phyloP scores from a whole-genome alignment of 345 rosid genomes.

The Lepidium africanum region DNA sequence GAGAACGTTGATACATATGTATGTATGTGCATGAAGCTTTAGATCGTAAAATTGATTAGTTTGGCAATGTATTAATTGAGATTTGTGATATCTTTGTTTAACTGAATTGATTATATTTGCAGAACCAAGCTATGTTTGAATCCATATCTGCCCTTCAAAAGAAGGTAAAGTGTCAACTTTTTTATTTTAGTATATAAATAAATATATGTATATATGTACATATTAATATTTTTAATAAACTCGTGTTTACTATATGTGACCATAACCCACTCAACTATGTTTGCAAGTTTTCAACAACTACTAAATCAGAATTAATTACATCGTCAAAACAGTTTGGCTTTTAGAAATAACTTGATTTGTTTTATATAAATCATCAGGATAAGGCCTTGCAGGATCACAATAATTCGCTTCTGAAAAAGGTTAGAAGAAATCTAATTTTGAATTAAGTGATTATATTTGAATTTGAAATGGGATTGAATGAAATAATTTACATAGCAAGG shows the following conservation, averaged over 20 bases:
- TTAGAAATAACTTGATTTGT: background rate
- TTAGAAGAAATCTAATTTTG: slow-evolving; percentile 16
- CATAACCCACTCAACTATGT: background rate
- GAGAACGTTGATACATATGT: background rate
- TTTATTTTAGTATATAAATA: too few species aligned
- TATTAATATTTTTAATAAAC: too few species aligned
- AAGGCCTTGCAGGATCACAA: slow-evolving; percentile 69
- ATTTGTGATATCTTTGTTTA: background rate
- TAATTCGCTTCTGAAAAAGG: slow-evolving; percentile 67
- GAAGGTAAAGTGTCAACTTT: slow-evolving; percentile 43
- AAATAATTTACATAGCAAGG: too few species aligned
- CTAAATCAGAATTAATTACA: background rate
- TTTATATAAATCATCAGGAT: slow-evolving; percentile 33
- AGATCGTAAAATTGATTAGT: background rate
- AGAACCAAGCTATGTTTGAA: slow-evolving; percentile 81
- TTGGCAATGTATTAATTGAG: background rate
- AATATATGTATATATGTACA: too few species aligned
- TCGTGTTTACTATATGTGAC: background rate
- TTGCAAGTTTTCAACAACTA: too few species aligned
- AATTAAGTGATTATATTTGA: background rate
- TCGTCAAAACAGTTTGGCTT: background rate
- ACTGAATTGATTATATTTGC: background rate
- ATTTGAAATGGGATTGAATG: too few species aligned
- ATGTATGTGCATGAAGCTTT: background rate
- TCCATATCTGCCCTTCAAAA: slow-evolving; percentile 79